phyloP scores from a whole-genome alignment of 129 eudicot species.

The Helianthus annuus region DNA sequence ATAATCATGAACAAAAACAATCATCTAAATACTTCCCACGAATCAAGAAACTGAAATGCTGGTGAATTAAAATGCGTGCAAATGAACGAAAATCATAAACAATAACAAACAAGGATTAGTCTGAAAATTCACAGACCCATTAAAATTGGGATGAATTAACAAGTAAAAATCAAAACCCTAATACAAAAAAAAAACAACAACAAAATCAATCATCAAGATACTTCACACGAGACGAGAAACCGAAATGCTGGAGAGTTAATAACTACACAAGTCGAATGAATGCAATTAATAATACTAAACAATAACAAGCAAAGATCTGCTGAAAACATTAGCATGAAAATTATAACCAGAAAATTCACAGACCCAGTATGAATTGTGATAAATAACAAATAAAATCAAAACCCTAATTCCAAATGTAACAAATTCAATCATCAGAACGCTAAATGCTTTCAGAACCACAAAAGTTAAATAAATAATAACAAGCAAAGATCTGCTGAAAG shows the following conservation, averaged over 20 bases:
- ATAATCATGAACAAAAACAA: too few species aligned
- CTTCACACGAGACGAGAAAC: background rate
- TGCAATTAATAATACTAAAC: background rate
- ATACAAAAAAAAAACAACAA: background rate
- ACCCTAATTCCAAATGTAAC: too few species aligned
- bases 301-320: constrained; percentile 13
- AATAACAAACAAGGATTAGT: background rate
- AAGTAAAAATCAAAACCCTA: constrained; percentile 19
- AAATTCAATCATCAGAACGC: too few species aligned
- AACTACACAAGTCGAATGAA: background rate
- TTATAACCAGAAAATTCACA: background rate
- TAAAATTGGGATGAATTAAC: background rate
- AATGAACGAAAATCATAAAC: too few species aligned
- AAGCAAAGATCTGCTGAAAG: too few species aligned
- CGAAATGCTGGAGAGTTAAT: constrained; percentile 7
- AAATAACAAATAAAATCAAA: too few species aligned
- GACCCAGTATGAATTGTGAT: background rate
- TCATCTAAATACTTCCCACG: too few species aligned
- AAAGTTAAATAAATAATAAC: too few species aligned
- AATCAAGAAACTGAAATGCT: too few species aligned
- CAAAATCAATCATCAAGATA: background rate
- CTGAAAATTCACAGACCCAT: background rate
- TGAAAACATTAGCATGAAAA: background rate
- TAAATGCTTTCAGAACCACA: too few species aligned
- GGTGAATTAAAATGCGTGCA: too few species aligned